Percentiles rank a stretch among this genome's conserved stretches.
These are phyloP conservation scores for Zymoseptoria brevis DNA, from an alignment of 2,329 filamentous ascomycete genomes.

Conservation along the genomic window DNA sequence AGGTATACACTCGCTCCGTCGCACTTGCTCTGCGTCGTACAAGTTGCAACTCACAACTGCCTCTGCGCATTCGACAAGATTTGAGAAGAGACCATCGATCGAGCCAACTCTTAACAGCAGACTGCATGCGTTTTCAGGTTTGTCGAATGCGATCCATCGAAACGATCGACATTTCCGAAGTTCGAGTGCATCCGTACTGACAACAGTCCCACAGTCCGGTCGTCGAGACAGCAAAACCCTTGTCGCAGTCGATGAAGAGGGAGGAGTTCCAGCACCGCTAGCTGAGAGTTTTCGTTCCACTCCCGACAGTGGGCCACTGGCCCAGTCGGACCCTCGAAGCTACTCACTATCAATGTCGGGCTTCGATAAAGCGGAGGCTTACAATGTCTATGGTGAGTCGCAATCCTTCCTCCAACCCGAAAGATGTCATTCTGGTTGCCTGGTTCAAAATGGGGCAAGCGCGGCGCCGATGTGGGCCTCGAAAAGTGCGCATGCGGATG, in stretches of 20 bases:
- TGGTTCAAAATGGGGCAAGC: conserved; percentile 4
- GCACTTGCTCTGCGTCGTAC: conserved; percentile 26
- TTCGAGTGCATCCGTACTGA: neutral
- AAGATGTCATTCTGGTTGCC: conserved; percentile 1
- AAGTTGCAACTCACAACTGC: conserved; percentile 26
- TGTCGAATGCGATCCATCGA: conserved; percentile 16
- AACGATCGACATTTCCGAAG: conserved; percentile 7
- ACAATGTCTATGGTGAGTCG: conserved; percentile 73
- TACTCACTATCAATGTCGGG: conserved; percentile 66
- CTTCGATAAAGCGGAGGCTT: conserved; percentile 67
- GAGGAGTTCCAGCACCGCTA: conserved; percentile 25
- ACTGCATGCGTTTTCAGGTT: conserved; percentile 30
- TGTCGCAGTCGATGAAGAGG: conserved; percentile 30
- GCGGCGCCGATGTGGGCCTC: conserved; percentile 12
- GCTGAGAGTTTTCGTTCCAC: conserved; percentile 27
- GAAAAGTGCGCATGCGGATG: conserved; percentile 18
- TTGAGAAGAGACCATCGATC: neutral
- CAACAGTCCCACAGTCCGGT: conserved; percentile 6
- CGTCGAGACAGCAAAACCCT: conserved; percentile 26
- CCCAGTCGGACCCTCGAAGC: conserved; percentile 37
- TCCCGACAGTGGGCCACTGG: conserved; percentile 45
- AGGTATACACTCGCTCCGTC: conserved; percentile 12
- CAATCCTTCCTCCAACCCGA: conserved; percentile 6
- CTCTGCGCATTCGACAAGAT: conserved; percentile 5
- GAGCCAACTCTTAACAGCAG: conserved; percentile 12